Evolutionary conservation across 768 basidiomycete genomes (phyloP).

Genomic region (Calvatia gigantea): DNA sequence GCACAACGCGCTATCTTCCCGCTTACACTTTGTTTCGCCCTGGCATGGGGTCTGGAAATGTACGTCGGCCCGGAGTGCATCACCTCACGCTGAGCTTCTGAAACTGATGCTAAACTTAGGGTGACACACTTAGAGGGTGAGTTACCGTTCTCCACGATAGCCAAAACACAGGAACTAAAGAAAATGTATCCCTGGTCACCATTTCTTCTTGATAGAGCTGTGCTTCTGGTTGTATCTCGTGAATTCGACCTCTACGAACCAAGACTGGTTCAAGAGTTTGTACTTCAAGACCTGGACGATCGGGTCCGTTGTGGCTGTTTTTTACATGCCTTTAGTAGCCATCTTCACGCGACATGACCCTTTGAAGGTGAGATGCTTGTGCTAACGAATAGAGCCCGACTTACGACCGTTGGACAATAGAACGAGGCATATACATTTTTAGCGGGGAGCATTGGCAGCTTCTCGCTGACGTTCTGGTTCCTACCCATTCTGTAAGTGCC

Average conservation of each 20-base stretch:
- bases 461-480: constrained; percentile 73
- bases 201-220: constrained; percentile 46
- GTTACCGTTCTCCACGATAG: not conserved
- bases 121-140: constrained; percentile 79
- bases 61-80: constrained; percentile 29
- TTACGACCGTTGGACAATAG: constrained; percentile 30
- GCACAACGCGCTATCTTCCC: constrained; percentile 58
- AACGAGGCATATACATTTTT: constrained; percentile 69
- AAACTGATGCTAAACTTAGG: constrained; percentile 33
- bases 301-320: constrained; percentile 57
- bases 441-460: constrained; percentile 63
- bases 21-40: constrained; percentile 55
- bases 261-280: constrained; percentile 72
- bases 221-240: constrained; percentile 89
- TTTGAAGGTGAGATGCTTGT: constrained; percentile 44
- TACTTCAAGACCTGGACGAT: constrained; percentile 75
- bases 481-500: constrained; percentile 57
- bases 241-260: constrained; percentile 55
- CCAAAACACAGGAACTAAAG: not conserved
- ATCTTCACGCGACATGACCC: constrained; percentile 58
- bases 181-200: not conserved
- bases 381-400: constrained; percentile 7
- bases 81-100: not conserved
- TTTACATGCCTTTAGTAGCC: constrained; percentile 70
- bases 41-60: constrained; percentile 78